These are phyloP conservation scores for Ceratocystiopsis minuta DNA, from an alignment of 2,329 filamentous ascomycete genomes.

Conservation along the genomic window DNA sequence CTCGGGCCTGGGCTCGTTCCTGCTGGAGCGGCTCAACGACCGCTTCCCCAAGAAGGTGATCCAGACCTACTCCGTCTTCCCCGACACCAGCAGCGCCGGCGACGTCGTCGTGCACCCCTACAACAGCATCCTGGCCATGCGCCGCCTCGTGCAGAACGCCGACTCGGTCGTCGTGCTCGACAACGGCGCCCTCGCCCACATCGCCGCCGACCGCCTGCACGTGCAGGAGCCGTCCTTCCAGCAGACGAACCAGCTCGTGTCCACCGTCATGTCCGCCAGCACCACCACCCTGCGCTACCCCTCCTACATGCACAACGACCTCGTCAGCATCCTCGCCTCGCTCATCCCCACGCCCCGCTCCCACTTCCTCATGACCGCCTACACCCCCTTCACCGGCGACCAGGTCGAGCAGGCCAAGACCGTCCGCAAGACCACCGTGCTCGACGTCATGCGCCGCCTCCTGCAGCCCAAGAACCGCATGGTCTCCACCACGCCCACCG, in stretches of 20 bases:
- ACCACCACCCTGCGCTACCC: slow-evolving; percentile 94
- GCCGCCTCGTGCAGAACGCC: slow-evolving; percentile 82
- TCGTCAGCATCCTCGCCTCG: slow-evolving; percentile 89
- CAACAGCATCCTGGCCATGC: slow-evolving; percentile 86
- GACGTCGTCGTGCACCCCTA: slow-evolving; percentile 97
- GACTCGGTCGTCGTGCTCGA: slow-evolving; percentile 96
- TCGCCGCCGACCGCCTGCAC: slow-evolving; percentile 84
- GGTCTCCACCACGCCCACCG: slow-evolving; percentile 81
- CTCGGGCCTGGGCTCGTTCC: slow-evolving; percentile 85
- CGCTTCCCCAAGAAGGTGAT: slow-evolving; percentile 98
- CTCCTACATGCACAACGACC: slow-evolving; percentile 98
- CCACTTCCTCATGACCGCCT: slow-evolving; percentile 96
- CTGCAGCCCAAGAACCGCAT: slow-evolving; percentile 98
- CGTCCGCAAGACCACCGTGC: slow-evolving; percentile 89
- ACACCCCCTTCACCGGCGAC: slow-evolving; percentile 92
- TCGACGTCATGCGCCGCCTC: slow-evolving; percentile 91
- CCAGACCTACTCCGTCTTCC: slow-evolving; percentile 97
- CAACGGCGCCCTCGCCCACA: slow-evolving; percentile 83
- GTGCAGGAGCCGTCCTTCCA: slow-evolving; percentile 92
- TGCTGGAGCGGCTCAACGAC: slow-evolving; percentile 90
- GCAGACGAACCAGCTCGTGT: slow-evolving; percentile 92
- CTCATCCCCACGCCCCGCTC: slow-evolving; percentile 91
- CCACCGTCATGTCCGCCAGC: slow-evolving; percentile 96
- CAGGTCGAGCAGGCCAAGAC: slow-evolving; percentile 95
- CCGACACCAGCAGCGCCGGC: slow-evolving; percentile 69